Conservation (phyloP, 805 yeast genomes). For the Candida railenensis region DNA sequence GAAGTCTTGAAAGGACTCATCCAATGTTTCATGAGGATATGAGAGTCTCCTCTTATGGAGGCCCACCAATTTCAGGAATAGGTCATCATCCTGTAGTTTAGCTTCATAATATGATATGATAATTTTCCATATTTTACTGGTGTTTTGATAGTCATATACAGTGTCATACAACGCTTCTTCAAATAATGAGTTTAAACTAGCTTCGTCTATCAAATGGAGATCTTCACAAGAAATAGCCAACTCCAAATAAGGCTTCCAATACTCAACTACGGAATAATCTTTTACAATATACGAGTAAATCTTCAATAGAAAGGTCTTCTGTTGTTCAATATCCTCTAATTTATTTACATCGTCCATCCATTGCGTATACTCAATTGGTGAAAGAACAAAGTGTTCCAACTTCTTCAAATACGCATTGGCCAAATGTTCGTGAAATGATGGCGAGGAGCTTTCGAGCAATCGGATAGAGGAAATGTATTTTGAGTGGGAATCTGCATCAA, state of each 20-base stretch:
- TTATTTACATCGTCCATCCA: conserved; percentile 19
- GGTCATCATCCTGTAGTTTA: conserved; percentile 6
- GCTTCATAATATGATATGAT: conserved; percentile 12
- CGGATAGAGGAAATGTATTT: not conserved
- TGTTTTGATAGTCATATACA: conserved; percentile 22
- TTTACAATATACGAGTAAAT: conserved; percentile 15
- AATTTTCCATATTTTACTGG: conserved; percentile 20
- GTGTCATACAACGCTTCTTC: conserved; percentile 20
- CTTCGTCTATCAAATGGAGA: not conserved
- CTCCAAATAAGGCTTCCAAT: conserved; percentile 21
- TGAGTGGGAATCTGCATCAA: not conserved
- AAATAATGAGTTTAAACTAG: conserved; percentile 10
- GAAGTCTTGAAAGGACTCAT: conserved; percentile 36
- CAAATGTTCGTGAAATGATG: not conserved
- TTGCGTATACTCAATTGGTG: conserved; percentile 10
- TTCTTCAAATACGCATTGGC: not conserved
- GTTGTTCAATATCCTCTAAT: conserved; percentile 9
- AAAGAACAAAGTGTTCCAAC: conserved; percentile 8
- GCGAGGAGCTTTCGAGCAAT: not conserved
- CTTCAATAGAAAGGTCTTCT: conserved; percentile 7
- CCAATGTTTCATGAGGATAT: conserved; percentile 41
- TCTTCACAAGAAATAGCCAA: conserved; percentile 5
- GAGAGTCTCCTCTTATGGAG: conserved; percentile 31
- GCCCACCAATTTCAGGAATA: conserved; percentile 17
- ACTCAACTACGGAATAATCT: conserved; percentile 19